Evolutionary conservation across 192 early-diverging fungal species (phyloP).

Genomic region (Phlyctochytrium arcticum): DNA sequence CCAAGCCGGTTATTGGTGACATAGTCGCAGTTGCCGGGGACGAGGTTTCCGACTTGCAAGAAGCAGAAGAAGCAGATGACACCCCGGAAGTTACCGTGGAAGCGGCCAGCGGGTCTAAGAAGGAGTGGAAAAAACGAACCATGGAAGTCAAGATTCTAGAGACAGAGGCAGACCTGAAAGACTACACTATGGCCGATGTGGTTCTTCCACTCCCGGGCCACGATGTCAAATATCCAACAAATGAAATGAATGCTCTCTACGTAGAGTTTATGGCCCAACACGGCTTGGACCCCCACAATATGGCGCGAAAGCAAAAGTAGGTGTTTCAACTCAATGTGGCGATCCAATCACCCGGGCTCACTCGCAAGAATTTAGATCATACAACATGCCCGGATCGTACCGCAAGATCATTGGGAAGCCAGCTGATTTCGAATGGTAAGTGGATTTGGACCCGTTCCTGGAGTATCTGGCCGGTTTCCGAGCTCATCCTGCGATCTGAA

Average conservation of each 20-base stretch:
- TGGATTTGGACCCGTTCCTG: too few species aligned
- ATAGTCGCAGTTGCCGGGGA: too few species aligned
- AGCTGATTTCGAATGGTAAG: constrained; percentile 35
- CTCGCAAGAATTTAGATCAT: not conserved
- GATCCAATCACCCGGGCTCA: not conserved
- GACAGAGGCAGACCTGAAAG: constrained; percentile 59
- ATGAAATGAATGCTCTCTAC: constrained; percentile 67
- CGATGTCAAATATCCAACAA: constrained; percentile 71
- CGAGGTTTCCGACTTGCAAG: constrained; percentile 9
- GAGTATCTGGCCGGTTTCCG: too few species aligned
- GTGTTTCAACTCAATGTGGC: constrained; percentile 10
- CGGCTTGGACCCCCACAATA: constrained; percentile 60
- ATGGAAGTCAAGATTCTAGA: constrained; percentile 44
- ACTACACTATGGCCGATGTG: constrained; percentile 83
- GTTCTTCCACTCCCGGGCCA: constrained; percentile 90
- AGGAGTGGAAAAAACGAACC: not conserved
- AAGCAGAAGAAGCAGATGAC: constrained; percentile 30
- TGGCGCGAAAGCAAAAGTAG: constrained; percentile 59
- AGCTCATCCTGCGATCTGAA: too few species aligned
- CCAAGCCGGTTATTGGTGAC: constrained; percentile 75
- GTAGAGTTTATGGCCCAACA: constrained; percentile 66
- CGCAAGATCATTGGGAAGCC: constrained; percentile 37
- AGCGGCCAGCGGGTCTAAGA: not conserved
- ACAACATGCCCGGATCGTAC: constrained; percentile 40
- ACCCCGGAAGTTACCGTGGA: constrained; percentile 21